phyloP scores from a whole-genome alignment of 2,329 filamentous ascomycete genomes.

The Neurospora crassa region DNA sequence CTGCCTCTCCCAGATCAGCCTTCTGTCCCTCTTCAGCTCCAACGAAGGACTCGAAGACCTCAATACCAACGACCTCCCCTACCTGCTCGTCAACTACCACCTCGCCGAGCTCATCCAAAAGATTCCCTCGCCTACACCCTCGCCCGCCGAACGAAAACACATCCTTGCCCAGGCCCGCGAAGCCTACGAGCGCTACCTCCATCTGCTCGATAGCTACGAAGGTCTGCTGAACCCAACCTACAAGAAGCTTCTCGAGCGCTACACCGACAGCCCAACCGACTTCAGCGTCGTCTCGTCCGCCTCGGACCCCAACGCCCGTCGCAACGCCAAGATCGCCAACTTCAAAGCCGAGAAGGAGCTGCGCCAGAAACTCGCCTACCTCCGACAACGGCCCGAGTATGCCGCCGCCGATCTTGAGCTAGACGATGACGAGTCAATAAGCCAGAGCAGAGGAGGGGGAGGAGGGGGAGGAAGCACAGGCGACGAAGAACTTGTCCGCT shows the following conservation, averaged over 20 bases:
- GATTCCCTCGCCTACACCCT: constrained; percentile 37
- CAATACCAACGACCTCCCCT: constrained; percentile 74
- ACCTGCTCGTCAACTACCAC: constrained; percentile 68
- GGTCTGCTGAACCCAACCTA: constrained; percentile 57
- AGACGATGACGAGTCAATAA: constrained; percentile 34
- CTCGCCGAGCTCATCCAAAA: constrained; percentile 72
- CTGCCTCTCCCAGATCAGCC: constrained; percentile 58
- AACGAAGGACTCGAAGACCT: constrained; percentile 89
- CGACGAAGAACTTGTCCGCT: constrained; percentile 77
- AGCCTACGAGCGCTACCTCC: constrained; percentile 71
- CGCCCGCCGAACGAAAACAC: constrained; percentile 46
- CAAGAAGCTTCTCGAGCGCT: constrained; percentile 60
- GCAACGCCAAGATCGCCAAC: constrained; percentile 76
- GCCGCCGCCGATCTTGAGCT: constrained; percentile 37
- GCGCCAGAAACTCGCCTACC: constrained; percentile 64
- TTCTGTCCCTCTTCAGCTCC: constrained; percentile 74
- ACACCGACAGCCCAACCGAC: constrained; percentile 58
- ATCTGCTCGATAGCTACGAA: constrained; percentile 63
- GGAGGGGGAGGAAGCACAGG: constrained; percentile 55
- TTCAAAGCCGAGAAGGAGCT: constrained; percentile 81
- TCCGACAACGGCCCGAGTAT: constrained; percentile 36
- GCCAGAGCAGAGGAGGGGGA: constrained; percentile 42
- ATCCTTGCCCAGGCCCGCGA: constrained; percentile 55
- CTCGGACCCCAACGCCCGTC: constrained; percentile 51
- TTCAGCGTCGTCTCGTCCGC: constrained; percentile 62